Conservation (phyloP, 129 eudicot species). For the Tanacetum coccineum region DNA sequence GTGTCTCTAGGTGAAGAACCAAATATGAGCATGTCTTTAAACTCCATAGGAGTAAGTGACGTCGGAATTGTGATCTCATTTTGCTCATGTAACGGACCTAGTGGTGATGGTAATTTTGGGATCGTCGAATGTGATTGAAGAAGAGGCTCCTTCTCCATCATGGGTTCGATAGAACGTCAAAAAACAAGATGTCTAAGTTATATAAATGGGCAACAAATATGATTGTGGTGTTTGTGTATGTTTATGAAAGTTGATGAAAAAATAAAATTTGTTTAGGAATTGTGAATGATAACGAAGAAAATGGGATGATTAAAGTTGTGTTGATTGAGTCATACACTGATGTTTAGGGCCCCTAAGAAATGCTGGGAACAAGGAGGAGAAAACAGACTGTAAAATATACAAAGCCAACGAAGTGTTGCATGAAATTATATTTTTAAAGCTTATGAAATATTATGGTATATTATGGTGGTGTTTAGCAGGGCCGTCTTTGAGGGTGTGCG, state of each 20-base stretch:
- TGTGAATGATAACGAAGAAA: background rate
- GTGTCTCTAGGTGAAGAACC: slow-evolving; percentile 44
- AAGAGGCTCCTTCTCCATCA: slow-evolving; percentile 65
- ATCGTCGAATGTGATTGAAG: slow-evolving; percentile 32
- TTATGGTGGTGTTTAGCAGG: too few relatives aligned
- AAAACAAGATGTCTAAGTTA: slow-evolving; percentile 1
- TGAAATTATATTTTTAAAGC: background rate
- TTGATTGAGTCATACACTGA: slow-evolving; percentile 20
- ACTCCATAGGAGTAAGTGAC: slow-evolving; percentile 48
- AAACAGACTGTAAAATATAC: slow-evolving; percentile 28
- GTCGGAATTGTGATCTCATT: slow-evolving; percentile 43
- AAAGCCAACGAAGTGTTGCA: slow-evolving; percentile 24
- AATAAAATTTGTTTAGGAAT: background rate
- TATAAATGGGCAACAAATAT: background rate
- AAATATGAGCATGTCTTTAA: slow-evolving; percentile 73
- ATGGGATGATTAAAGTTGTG: slow-evolving; percentile 14
- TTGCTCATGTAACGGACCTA: slow-evolving; percentile 44
- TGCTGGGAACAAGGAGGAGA: slow-evolving; percentile 29
- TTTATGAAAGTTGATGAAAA: background rate
- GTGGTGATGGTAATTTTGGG: slow-evolving; percentile 32
- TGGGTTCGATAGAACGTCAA: slow-evolving; percentile 23
- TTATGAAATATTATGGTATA: too few relatives aligned
- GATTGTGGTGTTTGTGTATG: background rate
- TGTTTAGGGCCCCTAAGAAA: slow-evolving; percentile 29
- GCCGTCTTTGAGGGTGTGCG: too few relatives aligned